A percentile compares a stretch with the other conserved stretches of the same genome.
These are phyloP conservation scores for Hypoxylon fragiforme DNA, from an alignment of 495 filamentous ascomycete genomes.

Conservation along the genomic window DNA sequence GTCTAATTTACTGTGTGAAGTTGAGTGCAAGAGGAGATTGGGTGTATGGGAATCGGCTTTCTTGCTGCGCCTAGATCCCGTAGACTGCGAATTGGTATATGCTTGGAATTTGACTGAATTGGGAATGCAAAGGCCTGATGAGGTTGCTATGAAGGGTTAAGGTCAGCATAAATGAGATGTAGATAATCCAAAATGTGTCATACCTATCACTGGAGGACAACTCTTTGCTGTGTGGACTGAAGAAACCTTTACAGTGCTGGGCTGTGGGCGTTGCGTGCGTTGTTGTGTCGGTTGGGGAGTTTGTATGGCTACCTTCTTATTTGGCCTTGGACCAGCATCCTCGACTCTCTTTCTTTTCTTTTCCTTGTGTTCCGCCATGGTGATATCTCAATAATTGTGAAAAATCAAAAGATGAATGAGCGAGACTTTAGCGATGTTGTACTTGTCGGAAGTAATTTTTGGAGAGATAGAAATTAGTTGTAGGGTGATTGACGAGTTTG, in stretches of 20 bases:
- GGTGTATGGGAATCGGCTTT: conserved; percentile 48
- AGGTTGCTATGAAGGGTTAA: conserved; percentile 55
- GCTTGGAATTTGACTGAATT: conserved; percentile 61
- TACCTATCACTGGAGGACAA: conserved; percentile 70
- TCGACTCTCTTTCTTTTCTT: conserved; percentile 76
- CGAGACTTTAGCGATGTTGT: too few species aligned
- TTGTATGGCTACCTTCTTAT: conserved; percentile 66
- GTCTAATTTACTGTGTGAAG: conserved; percentile 74
- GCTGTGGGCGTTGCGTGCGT: conserved; percentile 39
- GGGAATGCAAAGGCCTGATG: conserved; percentile 66
- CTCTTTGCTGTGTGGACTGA: conserved; percentile 59
- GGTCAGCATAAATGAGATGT: conserved; percentile 6
- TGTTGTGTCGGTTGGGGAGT: conserved; percentile 50
- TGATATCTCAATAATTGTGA: conserved; percentile 20
- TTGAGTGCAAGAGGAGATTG: conserved; percentile 76
- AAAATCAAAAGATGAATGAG: neutral
- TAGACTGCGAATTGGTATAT: conserved; percentile 59
- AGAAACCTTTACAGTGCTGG: conserved; percentile 56
- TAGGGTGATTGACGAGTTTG: conserved; percentile 10
- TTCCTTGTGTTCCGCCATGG: conserved; percentile 59
- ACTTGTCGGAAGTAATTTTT: too few species aligned
- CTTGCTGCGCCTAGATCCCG: conserved; percentile 42
- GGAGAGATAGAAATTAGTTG: too few species aligned
- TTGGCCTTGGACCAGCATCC: conserved; percentile 51
- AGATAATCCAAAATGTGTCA: conserved; percentile 1